Evolutionary conservation across 495 filamentous ascomycete species (phyloP).

Genomic region (Platismatia glauca): DNA sequence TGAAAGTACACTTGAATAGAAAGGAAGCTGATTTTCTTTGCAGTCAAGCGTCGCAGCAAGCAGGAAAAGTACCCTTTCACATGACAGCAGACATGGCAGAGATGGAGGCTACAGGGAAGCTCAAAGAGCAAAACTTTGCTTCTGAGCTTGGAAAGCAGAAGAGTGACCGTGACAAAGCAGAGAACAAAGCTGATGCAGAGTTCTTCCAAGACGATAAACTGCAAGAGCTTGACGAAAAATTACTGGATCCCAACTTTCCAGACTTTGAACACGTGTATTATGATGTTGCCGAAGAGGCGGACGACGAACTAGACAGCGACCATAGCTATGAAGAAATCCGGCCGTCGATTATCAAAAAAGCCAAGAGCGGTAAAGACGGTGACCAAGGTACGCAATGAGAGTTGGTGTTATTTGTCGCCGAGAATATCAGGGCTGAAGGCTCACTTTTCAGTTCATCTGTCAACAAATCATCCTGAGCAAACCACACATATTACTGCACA

Average conservation of each 20-base stretch:
- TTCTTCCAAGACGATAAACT: background rate
- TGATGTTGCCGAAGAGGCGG: background rate
- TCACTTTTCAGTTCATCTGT: background rate
- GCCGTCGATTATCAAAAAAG: background rate
- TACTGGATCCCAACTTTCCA: background rate
- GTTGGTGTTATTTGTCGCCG: background rate
- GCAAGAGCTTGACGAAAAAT: background rate
- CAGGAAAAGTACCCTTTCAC: background rate
- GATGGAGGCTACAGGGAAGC: background rate
- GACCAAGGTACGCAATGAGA: background rate
- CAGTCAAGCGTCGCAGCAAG: background rate
- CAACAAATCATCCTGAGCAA: background rate
- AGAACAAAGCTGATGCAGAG: background rate
- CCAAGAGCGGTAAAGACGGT: background rate
- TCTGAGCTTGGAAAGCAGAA: background rate
- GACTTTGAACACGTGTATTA: background rate
- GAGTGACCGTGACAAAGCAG: background rate
- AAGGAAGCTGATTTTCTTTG: background rate
- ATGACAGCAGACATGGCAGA: background rate
- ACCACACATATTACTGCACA: background rate
- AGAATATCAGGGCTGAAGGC: background rate
- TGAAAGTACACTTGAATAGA: background rate
- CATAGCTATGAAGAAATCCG: background rate
- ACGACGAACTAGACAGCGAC: background rate
- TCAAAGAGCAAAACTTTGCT: background rate